These are phyloP conservation scores for Gnomoniopsis sp. DNA, from an alignment of 2,329 filamentous ascomycete genomes.

Conservation along the genomic window DNA sequence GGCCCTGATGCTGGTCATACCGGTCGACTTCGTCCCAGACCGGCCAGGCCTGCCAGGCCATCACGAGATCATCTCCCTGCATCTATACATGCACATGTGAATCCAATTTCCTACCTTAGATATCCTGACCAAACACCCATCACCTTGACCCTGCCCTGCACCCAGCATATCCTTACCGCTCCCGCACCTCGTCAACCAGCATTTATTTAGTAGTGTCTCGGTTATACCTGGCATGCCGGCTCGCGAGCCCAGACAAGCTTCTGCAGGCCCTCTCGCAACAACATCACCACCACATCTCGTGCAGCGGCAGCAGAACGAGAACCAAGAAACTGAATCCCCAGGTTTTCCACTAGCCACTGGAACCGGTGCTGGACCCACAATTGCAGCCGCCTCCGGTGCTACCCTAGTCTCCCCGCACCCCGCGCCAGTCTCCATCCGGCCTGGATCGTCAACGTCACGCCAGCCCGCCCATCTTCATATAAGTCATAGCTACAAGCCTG, in stretches of 20 bases:
- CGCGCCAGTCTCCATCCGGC: conserved; percentile 13
- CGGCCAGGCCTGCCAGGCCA: no score
- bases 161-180: no score
- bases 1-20: no score
- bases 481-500: conserved; percentile 1
- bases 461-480: conserved; percentile 6
- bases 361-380: neutral
- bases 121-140: no score
- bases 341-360: neutral
- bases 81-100: no score
- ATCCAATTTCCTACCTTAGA: no score
- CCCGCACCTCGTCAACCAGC: neutral
- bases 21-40: no score
- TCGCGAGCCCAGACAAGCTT: neutral
- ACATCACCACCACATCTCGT: neutral
- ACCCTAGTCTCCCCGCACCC: conserved; percentile 17
- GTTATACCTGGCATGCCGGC: neutral
- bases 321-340: neutral
- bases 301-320: neutral
- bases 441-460: conserved; percentile 15
- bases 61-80: no score
- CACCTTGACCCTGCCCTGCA: no score
- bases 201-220: neutral
- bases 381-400: conserved; percentile 1
- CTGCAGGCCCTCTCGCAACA: neutral